These are phyloP conservation scores for Naumovozyma baii DNA, from an alignment of 805 yeast species.

Conservation along the genomic window DNA sequence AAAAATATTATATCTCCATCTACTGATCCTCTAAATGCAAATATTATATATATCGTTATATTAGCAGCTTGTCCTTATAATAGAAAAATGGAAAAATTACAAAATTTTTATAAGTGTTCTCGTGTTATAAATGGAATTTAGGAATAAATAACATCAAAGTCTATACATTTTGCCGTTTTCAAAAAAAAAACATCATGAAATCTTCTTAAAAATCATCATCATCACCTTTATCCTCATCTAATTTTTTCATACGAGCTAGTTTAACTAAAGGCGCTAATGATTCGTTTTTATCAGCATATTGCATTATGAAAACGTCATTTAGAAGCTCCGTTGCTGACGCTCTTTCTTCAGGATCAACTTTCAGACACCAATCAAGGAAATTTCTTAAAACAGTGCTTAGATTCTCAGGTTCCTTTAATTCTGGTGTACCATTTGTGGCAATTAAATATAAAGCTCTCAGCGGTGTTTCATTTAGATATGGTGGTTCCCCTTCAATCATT, in stretches of 20 bases:
- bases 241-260: constrained; percentile 59
- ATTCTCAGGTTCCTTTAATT: constrained; percentile 75
- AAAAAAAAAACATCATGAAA: too few relatives aligned
- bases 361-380: constrained; percentile 68
- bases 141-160: background rate
- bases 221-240: constrained; percentile 31
- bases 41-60: too few relatives aligned
- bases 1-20: too few relatives aligned
- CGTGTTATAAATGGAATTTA: background rate
- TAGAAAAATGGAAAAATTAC: too few relatives aligned
- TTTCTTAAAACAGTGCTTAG: constrained; percentile 55
- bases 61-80: too few relatives aligned
- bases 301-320: constrained; percentile 51
- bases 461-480: constrained; percentile 90
- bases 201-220: constrained; percentile 13
- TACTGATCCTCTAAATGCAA: too few relatives aligned
- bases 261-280: constrained; percentile 64
- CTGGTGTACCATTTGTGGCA: constrained; percentile 94
- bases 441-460: constrained; percentile 84
- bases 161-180: background rate
- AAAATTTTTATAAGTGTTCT: too few relatives aligned
- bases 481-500: constrained; percentile 98
- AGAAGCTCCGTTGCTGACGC: constrained; percentile 68
- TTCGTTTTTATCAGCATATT: constrained; percentile 46
- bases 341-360: constrained; percentile 71